phyloP scores from a whole-genome alignment of 129 eudicot genomes.

The Chrysanthemum lavandulifolium region DNA sequence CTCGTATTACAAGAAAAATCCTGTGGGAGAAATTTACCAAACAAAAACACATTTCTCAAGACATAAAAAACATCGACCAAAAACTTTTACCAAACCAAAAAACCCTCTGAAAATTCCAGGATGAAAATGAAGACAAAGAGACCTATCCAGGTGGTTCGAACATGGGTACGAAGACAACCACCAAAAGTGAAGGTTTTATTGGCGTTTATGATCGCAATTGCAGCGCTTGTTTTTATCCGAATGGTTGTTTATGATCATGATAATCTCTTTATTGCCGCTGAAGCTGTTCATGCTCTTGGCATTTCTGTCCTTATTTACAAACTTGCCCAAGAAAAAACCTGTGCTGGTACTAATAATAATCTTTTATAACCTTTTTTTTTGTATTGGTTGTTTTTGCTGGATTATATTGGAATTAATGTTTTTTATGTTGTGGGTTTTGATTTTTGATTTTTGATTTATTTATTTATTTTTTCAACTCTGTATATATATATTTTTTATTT shows the following conservation, averaged over 20 bases:
- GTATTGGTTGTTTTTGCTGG: too few relatives aligned
- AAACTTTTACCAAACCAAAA: background rate
- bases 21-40: too few relatives aligned
- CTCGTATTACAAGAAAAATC: too few relatives aligned
- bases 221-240: conserved; percentile 57
- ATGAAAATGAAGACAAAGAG: conserved; percentile 32
- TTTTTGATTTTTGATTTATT: too few relatives aligned
- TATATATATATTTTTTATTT: background rate
- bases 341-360: conserved; percentile 55
- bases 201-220: conserved; percentile 45
- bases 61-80: too few relatives aligned
- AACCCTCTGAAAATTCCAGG: background rate
- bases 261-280: conserved; percentile 69
- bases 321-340: conserved; percentile 67
- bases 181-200: conserved; percentile 70
- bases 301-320: conserved; percentile 63
- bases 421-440: too few relatives aligned
- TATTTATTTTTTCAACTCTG: too few relatives aligned
- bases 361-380: background rate
- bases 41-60: too few relatives aligned
- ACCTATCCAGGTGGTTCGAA: conserved; percentile 41
- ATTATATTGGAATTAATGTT: too few relatives aligned
- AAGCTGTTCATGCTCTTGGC: conserved; percentile 74
- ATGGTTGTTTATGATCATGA: conserved; percentile 68
- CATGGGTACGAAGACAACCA: conserved; percentile 74